These are phyloP conservation scores for Nicotiana knightiana DNA, from an alignment of 257 asterid genomes.

Conservation along the genomic window DNA sequence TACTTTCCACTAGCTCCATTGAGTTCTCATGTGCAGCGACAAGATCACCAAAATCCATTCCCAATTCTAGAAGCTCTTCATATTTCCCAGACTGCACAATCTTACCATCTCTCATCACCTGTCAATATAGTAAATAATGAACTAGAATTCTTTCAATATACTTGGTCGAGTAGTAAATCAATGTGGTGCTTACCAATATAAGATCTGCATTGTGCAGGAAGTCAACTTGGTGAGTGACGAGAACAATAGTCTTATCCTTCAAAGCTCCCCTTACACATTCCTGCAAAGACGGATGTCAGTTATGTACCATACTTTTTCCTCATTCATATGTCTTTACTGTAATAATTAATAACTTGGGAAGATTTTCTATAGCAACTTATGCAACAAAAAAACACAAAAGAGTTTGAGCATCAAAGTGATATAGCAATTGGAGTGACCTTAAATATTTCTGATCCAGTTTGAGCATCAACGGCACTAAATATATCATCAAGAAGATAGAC, in stretches of 20 bases:
- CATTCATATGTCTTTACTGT: neutral
- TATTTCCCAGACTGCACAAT: constrained; percentile 71
- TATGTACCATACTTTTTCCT: neutral
- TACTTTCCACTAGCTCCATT: constrained; percentile 50
- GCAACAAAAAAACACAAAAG: neutral
- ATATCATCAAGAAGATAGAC: constrained; percentile 65
- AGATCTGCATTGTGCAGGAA: constrained; percentile 68
- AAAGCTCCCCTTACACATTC: constrained; percentile 60
- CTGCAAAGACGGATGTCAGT: constrained; percentile 27
- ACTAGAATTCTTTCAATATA: neutral
- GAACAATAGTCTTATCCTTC: constrained; percentile 53
- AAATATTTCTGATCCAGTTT: constrained; percentile 72
- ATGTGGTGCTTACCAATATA: constrained; percentile 36
- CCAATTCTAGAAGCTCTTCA: constrained; percentile 33
- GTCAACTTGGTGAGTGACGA: constrained; percentile 75
- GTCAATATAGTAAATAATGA: neutral
- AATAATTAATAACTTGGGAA: neutral
- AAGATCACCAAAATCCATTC: constrained; percentile 50
- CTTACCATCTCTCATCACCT: constrained; percentile 69
- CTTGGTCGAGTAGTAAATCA: neutral
- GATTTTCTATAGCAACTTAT: neutral
- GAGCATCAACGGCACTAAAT: constrained; percentile 95
- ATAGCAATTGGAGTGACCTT: constrained; percentile 35
- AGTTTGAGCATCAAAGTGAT: neutral
- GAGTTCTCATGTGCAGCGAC: constrained; percentile 70